These are phyloP conservation scores for Nelumbo lutea DNA, from an alignment of 164 flowering plant genomes.

Conservation along the genomic window DNA sequence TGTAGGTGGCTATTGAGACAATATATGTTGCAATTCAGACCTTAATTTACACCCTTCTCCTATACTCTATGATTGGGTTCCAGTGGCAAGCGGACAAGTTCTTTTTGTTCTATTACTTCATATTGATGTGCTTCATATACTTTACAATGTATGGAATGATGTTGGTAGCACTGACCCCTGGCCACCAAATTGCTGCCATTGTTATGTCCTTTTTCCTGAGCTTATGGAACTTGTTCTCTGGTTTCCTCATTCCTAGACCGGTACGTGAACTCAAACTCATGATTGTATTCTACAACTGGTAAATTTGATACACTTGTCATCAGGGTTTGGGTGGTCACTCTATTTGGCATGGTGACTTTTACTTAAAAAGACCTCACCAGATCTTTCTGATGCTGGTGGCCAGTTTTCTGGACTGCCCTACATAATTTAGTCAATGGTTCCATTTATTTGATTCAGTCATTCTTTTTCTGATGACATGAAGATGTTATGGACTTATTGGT, in stretches of 20 bases:
- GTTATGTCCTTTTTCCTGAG: conserved; percentile 47
- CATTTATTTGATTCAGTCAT: background rate
- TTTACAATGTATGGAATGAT: conserved; percentile 54
- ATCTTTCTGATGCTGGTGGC: too few relatives aligned
- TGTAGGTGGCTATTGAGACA: conserved; percentile 52
- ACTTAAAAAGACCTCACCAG: too few relatives aligned
- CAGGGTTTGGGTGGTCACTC: background rate
- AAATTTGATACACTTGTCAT: background rate
- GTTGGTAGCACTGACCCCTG: conserved; percentile 56
- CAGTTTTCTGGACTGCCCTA: too few relatives aligned
- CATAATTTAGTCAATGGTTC: too few relatives aligned
- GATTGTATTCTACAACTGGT: background rate
- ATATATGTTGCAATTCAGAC: conserved; percentile 47
- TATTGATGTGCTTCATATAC: conserved; percentile 45
- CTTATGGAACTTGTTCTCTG: conserved; percentile 64
- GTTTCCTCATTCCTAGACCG: conserved; percentile 47
- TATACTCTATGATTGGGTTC: conserved; percentile 54
- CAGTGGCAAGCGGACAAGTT: conserved; percentile 39
- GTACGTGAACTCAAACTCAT: conserved; percentile 22
- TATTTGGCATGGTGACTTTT: too few relatives aligned
- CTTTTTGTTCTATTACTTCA: conserved; percentile 46
- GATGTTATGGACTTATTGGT: too few relatives aligned
- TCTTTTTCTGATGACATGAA: background rate
- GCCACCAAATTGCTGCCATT: conserved; percentile 44
- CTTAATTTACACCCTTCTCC: conserved; percentile 34